These are phyloP conservation scores for Hanseniaspora singularis DNA, from an alignment of 805 yeast species.

Conservation along the genomic window DNA sequence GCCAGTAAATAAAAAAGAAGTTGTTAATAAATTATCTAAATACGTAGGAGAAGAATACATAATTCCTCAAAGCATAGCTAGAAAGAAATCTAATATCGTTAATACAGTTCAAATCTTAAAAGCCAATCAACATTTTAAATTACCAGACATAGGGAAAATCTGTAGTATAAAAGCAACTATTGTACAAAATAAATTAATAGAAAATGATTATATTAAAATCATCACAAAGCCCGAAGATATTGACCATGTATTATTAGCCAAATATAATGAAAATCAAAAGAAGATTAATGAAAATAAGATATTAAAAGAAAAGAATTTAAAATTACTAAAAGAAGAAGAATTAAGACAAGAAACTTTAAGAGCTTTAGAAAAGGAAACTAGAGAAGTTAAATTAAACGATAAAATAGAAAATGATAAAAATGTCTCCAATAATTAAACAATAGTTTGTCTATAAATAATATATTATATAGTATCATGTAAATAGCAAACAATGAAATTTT, in stretches of 20 bases:
- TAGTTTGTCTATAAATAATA: no score
- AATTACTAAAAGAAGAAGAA: not conserved
- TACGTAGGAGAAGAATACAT: constrained; percentile 6
- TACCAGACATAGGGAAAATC: constrained; percentile 2
- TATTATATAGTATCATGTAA: no score
- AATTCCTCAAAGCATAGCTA: not conserved
- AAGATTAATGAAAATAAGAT: not conserved
- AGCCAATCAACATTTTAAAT: not conserved
- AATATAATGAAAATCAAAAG: constrained; percentile 7
- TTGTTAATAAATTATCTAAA: constrained; percentile 2
- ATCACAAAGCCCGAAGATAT: constrained; percentile 1
- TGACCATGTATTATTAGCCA: constrained; percentile 9
- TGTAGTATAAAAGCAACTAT: constrained; percentile 1
- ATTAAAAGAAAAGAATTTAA: constrained; percentile 1
- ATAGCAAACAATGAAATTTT: no score
- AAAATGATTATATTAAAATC: constrained; percentile 3
- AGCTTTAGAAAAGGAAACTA: not conserved
- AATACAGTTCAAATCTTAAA: constrained; percentile 4
- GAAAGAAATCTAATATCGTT: not conserved
- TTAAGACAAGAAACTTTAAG: not conserved
- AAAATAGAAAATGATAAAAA: not conserved
- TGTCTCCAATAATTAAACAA: no score
- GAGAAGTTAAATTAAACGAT: not conserved
- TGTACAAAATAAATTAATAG: constrained; percentile 9
- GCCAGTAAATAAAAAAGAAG: no score